phyloP scores from a whole-genome alignment of 2,329 filamentous ascomycete genomes.

The Sporothrix pseudoabietina region DNA sequence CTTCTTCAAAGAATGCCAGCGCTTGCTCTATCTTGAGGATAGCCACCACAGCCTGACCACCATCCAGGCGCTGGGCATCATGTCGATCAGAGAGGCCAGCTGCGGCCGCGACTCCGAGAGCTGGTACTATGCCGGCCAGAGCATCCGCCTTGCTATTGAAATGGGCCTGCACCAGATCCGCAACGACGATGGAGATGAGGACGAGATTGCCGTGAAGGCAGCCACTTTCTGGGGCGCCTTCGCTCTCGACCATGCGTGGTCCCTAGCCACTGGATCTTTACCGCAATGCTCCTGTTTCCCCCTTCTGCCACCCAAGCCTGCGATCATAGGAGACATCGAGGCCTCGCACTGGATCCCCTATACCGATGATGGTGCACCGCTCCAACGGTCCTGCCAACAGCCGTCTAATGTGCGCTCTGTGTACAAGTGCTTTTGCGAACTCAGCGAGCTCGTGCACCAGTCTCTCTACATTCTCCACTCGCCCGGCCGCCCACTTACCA shows the following conservation, averaged over 20 bases:
- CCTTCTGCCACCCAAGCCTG: conserved; percentile 60
- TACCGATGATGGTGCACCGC: conserved; percentile 59
- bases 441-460: conserved; percentile 73
- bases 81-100: conserved; percentile 74
- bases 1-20: conserved; percentile 70
- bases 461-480: conserved; percentile 73
- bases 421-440: conserved; percentile 68
- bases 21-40: conserved; percentile 59
- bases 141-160: conserved; percentile 70
- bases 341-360: conserved; percentile 62
- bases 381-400: conserved; percentile 60
- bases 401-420: conserved; percentile 69
- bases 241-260: conserved; percentile 66
- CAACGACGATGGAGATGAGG: conserved; percentile 51
- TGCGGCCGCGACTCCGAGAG: conserved; percentile 72
- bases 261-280: conserved; percentile 62
- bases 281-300: conserved; percentile 62
- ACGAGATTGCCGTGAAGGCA: conserved; percentile 60
- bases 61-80: conserved; percentile 73
- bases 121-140: conserved; percentile 72
- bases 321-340: conserved; percentile 62
- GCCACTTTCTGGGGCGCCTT: conserved; percentile 66
- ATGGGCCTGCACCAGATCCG: conserved; percentile 65
- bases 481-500: conserved; percentile 65
- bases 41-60: conserved; percentile 67